These are phyloP conservation scores for Quillaja saponaria DNA, from an alignment of 306 rosid species.

Conservation along the genomic window DNA sequence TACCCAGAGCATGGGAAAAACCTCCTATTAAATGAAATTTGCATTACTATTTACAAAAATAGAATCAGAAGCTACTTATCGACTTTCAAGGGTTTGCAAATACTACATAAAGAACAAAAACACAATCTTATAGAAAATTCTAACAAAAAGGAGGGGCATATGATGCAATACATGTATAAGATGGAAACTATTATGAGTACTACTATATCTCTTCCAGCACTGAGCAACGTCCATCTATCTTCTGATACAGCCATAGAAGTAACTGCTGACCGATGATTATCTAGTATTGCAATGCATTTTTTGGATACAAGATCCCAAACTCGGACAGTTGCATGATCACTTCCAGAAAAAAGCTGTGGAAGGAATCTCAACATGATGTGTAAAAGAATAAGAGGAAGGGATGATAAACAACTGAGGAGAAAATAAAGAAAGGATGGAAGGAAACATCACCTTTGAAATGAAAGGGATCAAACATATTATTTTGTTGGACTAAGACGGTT, in stretches of 20 bases:
- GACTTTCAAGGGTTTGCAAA: too few relatives aligned
- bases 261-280: slow-evolving; percentile 74
- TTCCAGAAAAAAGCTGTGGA: slow-evolving; percentile 85
- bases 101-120: not conserved
- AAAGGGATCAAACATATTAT: slow-evolving; percentile 20
- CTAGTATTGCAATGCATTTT: slow-evolving; percentile 63
- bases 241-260: slow-evolving; percentile 82
- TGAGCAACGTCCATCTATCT: slow-evolving; percentile 87
- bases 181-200: slow-evolving; percentile 18
- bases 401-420: slow-evolving; percentile 4
- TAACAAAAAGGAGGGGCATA: not conserved
- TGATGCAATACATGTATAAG: not conserved
- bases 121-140: not conserved
- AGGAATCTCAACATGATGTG: slow-evolving; percentile 29
- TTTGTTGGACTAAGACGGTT: too few relatives aligned
- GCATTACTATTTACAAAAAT: too few relatives aligned
- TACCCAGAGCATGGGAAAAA: too few relatives aligned
- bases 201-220: slow-evolving; percentile 95
- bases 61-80: too few relatives aligned
- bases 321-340: slow-evolving; percentile 73
- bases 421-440: slow-evolving; percentile 8
- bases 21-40: too few relatives aligned
- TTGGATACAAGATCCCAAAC: slow-evolving; percentile 81
- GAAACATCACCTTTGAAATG: slow-evolving; percentile 11
- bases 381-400: slow-evolving; percentile 15